Base-by-base conservation (phyloP, 495 filamentous ascomycete genomes). In the Trichoderma erinaceum region DNA sequence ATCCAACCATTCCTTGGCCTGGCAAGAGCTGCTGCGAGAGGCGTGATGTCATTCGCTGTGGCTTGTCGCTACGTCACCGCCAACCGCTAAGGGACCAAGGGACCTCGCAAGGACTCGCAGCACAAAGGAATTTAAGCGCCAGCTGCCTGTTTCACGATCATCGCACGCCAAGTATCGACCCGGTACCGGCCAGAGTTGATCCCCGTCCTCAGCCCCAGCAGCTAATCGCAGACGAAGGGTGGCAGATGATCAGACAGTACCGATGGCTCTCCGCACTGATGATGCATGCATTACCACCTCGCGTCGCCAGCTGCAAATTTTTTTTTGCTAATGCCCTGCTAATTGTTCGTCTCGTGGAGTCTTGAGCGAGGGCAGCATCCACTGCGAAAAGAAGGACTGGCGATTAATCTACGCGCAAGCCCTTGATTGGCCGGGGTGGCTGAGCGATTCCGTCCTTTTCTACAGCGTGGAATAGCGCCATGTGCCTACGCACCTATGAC, bases 241-340 rank as follows among this genome's bases (percentile, higher is more conserved):
- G 48, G 48, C 48, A 52, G 48, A 52, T 52, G 48, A 52, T 23
- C 48, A 52, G n/a, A 52, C 48, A 52, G 48, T 52, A 52, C 48
- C n/a, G 48, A n/a, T 10, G 18, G 15, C 16, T 18, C 18, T 52
- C 18, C 48, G 48, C 48, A 52, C 48, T 50, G 48, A 52, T 52
- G 48, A 52, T 52, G 48, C 43, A 52, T 4, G 3, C 35, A 38
- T 38, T 38, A 38, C 35, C 8, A 38, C 35, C 35, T 38, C 35
- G 48, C 48, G 2, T 29, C 12, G 18, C 41, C 41, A 44, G 41
- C 6, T 46, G 43, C 43, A 46, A 46, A 46, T 44, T 16, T 44
- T 1, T 4, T 29, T 38, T 38, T 38, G 35, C 35, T 38, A 38
- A 38, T 29, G 29, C 29, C 29, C 29, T 29, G 29, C 29, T 29